Evolutionary conservation across 1,284 basidiomycete genomes (phyloP), one percentile per base, ranked within the genome.

Genomic region (Rhodotorula sp.): DNA sequence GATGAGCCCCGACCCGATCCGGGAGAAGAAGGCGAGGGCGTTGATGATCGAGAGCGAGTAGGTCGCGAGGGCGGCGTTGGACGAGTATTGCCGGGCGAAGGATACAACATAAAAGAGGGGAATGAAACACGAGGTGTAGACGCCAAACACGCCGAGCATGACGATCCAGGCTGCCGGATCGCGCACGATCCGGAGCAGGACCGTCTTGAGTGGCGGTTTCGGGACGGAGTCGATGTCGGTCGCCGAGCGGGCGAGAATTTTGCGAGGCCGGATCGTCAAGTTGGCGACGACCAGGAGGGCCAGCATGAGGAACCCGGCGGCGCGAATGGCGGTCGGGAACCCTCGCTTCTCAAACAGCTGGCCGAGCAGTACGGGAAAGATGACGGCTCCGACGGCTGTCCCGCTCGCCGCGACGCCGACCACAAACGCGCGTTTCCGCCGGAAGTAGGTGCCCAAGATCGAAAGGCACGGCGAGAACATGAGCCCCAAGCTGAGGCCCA

Each of bases 21-120:
- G 64, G 6, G 68, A 67, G 49, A 75, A 60, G 60, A 70, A 64
- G 49, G 71, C 71, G 12, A 67, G 23, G 5, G 64, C 71, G 60
- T 75, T 75, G 56, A 75, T 68, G 62, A 75, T 75, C 0, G 73
- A 68, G 58, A 75, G 66, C 66, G 71, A 64, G 56, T 72, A 69
- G 8, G 64, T 34, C 0, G 65, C 62, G 34, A 72, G 60, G 2
- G 59, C 16, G 1, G 34, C 59, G 49, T 67, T 62, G 6, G 38
- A 50, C 23, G 56, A 28, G 47, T 64, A 66, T 31, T 52, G n/a
- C 21, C 59, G 43, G 0, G 68, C 58, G 26, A 62, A 72, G 4
- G 56, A 49, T 5, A 62, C 63, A 52, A 69, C 43, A 67, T 68
- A 76, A 47, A 76, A 73, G 2, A 76, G 58, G 5, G 52, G 52